phyloP scores from a whole-genome alignment of 2,329 filamentous ascomycete genomes.

The Alternaria tenuissima region DNA sequence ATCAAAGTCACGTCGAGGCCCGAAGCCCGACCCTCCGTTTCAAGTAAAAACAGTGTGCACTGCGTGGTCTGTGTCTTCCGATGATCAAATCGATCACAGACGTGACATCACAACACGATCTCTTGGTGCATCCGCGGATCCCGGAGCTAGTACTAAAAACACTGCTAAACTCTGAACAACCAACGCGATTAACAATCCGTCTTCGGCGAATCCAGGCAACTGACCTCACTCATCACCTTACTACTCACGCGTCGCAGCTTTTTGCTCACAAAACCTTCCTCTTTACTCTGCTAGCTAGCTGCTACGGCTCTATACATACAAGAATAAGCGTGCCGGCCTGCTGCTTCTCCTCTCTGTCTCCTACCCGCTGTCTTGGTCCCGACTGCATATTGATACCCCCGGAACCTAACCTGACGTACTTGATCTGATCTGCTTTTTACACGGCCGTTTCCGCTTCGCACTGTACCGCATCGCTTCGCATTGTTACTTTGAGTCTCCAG shows the following conservation, averaged over 20 bases:
- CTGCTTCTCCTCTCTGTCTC: not conserved
- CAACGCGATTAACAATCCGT: not conserved
- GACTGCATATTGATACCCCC: constrained; percentile 1
- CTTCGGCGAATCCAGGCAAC: constrained; percentile 6
- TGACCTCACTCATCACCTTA: not conserved
- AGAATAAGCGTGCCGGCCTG: not conserved
- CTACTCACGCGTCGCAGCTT: not conserved
- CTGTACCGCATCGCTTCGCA: not conserved
- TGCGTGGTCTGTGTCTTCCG: not conserved
- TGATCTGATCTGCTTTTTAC: constrained; percentile 5
- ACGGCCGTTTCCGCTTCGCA: not conserved
- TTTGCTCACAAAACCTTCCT: not conserved
- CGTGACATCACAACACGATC: constrained; percentile 10
- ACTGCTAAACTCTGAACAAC: not conserved
- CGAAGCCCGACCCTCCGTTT: not conserved
- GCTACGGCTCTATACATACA: not conserved
- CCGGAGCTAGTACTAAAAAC: constrained; percentile 12
- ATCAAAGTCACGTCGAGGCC: not conserved
- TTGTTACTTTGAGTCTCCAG: not conserved
- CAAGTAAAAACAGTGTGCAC: not conserved
- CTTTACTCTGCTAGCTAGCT: not conserved
- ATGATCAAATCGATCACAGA: not conserved
- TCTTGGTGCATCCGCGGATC: constrained; percentile 12
- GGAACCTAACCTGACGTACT: not conserved
- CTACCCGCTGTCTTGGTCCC: not conserved